Evolutionary conservation across 1,284 basidiomycete genomes (phyloP).

Genomic region (Stygiomarasmius scandens): DNA sequence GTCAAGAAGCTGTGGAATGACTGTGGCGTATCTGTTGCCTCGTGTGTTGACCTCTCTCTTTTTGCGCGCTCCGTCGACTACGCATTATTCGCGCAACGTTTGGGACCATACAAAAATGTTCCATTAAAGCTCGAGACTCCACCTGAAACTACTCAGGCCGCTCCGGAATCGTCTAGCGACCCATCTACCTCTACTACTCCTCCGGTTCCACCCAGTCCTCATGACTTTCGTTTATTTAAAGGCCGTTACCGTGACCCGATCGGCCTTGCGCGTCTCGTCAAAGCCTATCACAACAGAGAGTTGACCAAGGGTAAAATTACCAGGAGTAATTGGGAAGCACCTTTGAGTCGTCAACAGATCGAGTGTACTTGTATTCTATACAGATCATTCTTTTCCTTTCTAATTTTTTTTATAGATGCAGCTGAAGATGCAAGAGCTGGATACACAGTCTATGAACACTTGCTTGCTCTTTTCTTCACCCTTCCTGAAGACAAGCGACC

Average conservation of each 20-base stretch:
- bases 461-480: constrained; percentile 29
- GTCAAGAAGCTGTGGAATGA: constrained; percentile 64
- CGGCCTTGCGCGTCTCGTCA: constrained; percentile 62
- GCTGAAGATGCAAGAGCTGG: constrained; percentile 71
- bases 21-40: constrained; percentile 47
- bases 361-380: constrained; percentile 63
- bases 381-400: constrained; percentile 28
- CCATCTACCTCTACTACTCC: neutral
- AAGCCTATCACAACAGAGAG: constrained; percentile 53
- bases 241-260: constrained; percentile 59
- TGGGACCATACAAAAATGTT: constrained; percentile 8
- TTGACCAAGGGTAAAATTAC: constrained; percentile 62
- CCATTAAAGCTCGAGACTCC: neutral
- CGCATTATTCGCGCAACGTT: constrained; percentile 40
- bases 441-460: constrained; percentile 48
- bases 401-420: constrained; percentile 53
- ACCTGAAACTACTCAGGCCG: neutral
- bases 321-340: constrained; percentile 68
- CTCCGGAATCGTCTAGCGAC: neutral
- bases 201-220: constrained; percentile 5
- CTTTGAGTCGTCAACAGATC: constrained; percentile 47
- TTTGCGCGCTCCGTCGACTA: constrained; percentile 72
- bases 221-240: constrained; percentile 37
- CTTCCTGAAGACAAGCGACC: constrained; percentile 35
- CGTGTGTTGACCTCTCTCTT: constrained; percentile 68